phyloP scores from a whole-genome alignment of 805 yeast species.

The Wickerhamiella dianesei region DNA sequence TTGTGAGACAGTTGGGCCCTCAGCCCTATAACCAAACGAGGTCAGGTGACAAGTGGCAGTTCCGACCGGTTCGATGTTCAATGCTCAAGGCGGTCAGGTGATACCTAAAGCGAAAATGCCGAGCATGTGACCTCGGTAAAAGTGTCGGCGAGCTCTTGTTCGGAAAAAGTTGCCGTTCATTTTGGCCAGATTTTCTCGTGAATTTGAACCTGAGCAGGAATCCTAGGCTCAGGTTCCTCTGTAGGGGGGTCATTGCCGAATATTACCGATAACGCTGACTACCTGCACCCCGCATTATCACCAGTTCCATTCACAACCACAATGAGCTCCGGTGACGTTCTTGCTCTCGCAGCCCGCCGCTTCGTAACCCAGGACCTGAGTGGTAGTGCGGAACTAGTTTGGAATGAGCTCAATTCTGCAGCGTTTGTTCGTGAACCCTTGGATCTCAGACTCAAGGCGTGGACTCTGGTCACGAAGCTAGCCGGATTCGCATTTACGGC shows the following conservation, averaged over 20 bases:
- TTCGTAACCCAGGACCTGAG: conserved; percentile 12
- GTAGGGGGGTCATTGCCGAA: too few species aligned
- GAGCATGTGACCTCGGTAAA: neutral
- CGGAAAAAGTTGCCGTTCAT: too few species aligned
- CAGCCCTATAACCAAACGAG: neutral
- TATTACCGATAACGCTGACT: too few species aligned
- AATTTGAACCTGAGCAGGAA: too few species aligned
- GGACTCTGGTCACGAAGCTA: conserved; percentile 11
- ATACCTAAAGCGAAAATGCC: neutral
- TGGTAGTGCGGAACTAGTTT: conserved; percentile 2
- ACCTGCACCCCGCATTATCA: neutral
- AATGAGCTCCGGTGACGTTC: neutral
- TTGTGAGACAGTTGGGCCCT: neutral
- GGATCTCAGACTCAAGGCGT: conserved; percentile 2
- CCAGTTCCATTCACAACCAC: neutral
- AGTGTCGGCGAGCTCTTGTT: too few species aligned
- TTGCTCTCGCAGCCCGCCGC: neutral
- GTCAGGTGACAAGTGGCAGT: neutral
- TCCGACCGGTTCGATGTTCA: neutral
- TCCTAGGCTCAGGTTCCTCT: too few species aligned
- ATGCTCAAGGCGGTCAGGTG: neutral
- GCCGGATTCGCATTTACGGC: conserved; percentile 13
- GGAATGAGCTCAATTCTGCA: neutral
- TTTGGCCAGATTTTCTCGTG: too few species aligned
- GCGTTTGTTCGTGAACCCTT: conserved; percentile 1